These are phyloP conservation scores for Porphyra umbilicalis DNA, from an alignment of 31 red algal species.

Conservation along the genomic window DNA sequence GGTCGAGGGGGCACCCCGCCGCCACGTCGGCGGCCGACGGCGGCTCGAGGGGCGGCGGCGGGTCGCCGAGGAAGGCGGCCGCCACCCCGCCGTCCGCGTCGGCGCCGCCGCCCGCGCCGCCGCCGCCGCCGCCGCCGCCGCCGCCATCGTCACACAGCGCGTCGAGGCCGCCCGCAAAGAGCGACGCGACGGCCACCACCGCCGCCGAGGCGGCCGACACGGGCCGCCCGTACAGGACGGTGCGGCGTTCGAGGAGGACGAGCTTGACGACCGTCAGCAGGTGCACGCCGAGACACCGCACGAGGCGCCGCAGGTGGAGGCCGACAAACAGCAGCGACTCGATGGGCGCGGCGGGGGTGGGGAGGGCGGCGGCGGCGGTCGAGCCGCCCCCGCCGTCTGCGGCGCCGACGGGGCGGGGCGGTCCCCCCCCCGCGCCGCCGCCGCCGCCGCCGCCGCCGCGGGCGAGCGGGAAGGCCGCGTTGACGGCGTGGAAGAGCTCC, in stretches of 20 bases:
- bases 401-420: background rate
- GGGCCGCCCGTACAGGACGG: conserved; percentile 60
- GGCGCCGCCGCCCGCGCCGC: background rate
- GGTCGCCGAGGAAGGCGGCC: conserved; percentile 13
- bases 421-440: too few relatives aligned
- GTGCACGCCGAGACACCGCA: conserved; percentile 54
- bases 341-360: background rate
- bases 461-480: conserved; percentile 30
- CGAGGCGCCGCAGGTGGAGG: conserved; percentile 49
- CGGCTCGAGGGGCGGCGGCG: conserved; percentile 20
- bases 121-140: background rate
- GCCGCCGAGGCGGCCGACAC: conserved; percentile 60
- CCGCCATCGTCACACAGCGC: background rate
- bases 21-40: background rate
- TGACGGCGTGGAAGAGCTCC: conserved; percentile 61
- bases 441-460: too few relatives aligned
- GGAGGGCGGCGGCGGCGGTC: conserved; percentile 1
- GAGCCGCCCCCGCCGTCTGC: background rate
- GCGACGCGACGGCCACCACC: conserved; percentile 56
- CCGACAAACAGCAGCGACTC: conserved; percentile 47
- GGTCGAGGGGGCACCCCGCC: conserved; percentile 44
- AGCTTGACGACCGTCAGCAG: conserved; percentile 67
- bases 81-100: background rate
- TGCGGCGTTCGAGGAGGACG: conserved; percentile 59
- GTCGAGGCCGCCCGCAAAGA: conserved; percentile 62